Conservation (phyloP, 2,329 filamentous ascomycete genomes). For the Escovopsis sp. region DNA sequence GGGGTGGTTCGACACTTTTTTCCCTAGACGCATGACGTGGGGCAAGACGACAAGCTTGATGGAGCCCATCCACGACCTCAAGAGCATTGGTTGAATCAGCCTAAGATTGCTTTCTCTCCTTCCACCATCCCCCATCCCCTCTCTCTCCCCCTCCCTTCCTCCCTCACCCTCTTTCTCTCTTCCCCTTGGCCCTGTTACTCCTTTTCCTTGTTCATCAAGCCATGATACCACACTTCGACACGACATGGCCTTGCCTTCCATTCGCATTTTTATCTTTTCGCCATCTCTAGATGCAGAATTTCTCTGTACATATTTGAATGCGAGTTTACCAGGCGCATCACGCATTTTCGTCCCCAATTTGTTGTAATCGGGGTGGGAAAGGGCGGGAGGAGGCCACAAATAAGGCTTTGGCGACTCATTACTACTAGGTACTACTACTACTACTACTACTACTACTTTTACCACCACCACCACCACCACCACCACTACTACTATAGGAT, state of each 20-base stretch:
- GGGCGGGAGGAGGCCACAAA: constrained; percentile 1
- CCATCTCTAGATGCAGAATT: constrained; percentile 5
- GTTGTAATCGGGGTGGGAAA: constrained; percentile 6
- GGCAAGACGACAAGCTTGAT: not conserved
- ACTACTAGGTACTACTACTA: too few species aligned
- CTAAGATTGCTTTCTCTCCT: too few species aligned
- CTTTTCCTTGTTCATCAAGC: not conserved
- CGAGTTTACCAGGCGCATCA: constrained; percentile 1
- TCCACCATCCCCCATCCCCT: not conserved
- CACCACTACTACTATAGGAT: not conserved
- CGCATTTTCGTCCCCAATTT: constrained; percentile 3
- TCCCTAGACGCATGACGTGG: not conserved
- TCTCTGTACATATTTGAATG: constrained; percentile 7
- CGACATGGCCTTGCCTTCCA: constrained; percentile 1
- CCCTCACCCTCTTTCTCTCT: constrained; percentile 3
- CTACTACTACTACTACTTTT: too few species aligned
- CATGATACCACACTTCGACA: not conserved
- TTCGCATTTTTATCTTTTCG: not conserved
- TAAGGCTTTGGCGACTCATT: not conserved
- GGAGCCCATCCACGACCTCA: not conserved
- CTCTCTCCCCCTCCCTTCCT: not conserved
- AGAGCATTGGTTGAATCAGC: not conserved
- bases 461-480: too few species aligned
- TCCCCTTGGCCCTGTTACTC: constrained; percentile 4
- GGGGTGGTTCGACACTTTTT: not conserved